phyloP scores from a whole-genome alignment of 164 flowering plant species.

The Brasenia schreberi region DNA sequence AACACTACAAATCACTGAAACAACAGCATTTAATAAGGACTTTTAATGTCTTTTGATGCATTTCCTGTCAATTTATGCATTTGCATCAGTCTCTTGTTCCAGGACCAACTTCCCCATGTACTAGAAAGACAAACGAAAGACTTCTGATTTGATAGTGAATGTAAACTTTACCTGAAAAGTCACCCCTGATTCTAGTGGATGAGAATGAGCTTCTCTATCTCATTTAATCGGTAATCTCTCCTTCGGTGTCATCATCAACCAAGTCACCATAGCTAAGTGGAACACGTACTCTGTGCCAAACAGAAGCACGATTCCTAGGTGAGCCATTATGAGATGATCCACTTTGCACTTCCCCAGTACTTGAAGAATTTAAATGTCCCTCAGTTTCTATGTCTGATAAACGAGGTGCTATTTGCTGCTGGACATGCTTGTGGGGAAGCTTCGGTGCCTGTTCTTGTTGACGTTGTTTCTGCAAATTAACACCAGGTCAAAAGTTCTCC shows the following conservation, averaged over 20 bases:
- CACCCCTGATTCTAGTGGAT: background rate
- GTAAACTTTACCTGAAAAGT: background rate
- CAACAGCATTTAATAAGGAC: too few species aligned
- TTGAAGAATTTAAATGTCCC: background rate
- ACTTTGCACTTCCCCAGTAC: background rate
- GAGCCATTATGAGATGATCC: background rate
- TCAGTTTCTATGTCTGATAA: background rate
- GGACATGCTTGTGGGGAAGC: background rate
- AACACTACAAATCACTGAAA: too few species aligned
- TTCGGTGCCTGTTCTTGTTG: background rate
- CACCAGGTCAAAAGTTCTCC: background rate
- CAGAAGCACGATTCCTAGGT: background rate
- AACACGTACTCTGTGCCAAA: slow-evolving; percentile 1
- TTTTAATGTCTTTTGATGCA: too few species aligned
- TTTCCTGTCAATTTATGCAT: too few species aligned
- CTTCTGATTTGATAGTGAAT: background rate
- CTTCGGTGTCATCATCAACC: background rate
- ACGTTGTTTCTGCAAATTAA: background rate
- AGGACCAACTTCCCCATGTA: background rate
- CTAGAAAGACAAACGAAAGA: background rate
- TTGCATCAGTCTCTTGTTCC: too few species aligned
- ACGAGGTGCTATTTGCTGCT: background rate
- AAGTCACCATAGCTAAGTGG: slow-evolving; percentile 1
- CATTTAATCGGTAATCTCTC: background rate
- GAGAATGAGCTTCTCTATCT: background rate